These are phyloP conservation scores for Cladosporium austrohemisphaericum DNA, from an alignment of 2,329 filamentous ascomycete genomes.

Conservation along the genomic window DNA sequence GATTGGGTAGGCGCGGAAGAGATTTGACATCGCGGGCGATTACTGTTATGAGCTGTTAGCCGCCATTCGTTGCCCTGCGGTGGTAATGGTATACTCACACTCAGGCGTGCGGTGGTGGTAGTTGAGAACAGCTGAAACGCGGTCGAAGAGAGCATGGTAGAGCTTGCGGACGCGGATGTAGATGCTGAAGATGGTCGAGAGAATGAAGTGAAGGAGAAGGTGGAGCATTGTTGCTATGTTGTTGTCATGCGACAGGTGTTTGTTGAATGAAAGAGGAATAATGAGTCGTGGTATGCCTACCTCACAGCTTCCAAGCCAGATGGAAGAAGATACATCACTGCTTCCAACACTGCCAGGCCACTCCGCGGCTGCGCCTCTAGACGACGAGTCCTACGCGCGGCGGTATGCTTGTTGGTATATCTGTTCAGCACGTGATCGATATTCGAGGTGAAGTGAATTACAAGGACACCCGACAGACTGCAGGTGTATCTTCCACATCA, in stretches of 20 bases:
- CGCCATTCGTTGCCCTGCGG: too few species aligned
- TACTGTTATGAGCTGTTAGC: slow-evolving; percentile 37
- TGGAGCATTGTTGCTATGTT: slow-evolving; percentile 8
- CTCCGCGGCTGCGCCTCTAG: too few species aligned
- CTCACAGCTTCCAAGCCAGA: too few species aligned
- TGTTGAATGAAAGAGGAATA: neutral
- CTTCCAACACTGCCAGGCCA: too few species aligned
- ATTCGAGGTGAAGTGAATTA: too few species aligned
- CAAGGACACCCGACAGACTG: too few species aligned
- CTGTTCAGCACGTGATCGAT: too few species aligned
- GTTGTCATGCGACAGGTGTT: neutral
- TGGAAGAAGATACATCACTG: too few species aligned
- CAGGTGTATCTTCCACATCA: too few species aligned
- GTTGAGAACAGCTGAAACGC: slow-evolving; percentile 75
- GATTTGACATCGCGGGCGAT: slow-evolving; percentile 81
- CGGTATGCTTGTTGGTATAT: too few species aligned
- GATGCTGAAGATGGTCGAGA: slow-evolving; percentile 75
- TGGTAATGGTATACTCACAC: slow-evolving; percentile 28
- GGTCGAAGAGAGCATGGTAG: slow-evolving; percentile 74
- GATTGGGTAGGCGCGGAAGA: slow-evolving; percentile 71
- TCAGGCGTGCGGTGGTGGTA: slow-evolving; percentile 96
- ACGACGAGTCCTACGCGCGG: too few species aligned
- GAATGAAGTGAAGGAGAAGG: slow-evolving; percentile 54
- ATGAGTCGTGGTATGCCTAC: too few species aligned
- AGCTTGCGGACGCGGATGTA: slow-evolving; percentile 78